Evolutionary conservation across 805 yeast species (phyloP).

Genomic region (Priceomyces melissophilus): DNA sequence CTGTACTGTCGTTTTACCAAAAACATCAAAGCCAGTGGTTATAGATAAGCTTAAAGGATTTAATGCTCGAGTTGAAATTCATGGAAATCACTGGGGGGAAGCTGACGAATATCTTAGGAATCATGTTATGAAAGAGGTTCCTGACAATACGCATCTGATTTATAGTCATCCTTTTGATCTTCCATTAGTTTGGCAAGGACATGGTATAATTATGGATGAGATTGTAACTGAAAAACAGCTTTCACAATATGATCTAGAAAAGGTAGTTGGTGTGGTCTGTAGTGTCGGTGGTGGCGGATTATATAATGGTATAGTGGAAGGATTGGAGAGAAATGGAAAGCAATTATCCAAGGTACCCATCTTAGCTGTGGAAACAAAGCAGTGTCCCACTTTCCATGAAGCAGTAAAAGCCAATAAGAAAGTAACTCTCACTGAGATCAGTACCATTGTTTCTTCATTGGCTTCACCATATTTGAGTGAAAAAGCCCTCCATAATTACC

Average conservation of each 20-base stretch:
- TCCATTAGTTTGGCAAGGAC: slow-evolving; percentile 30
- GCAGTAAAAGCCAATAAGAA: slow-evolving; percentile 19
- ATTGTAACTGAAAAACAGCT: slow-evolving; percentile 19
- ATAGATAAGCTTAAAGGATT: slow-evolving; percentile 14
- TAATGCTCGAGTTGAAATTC: slow-evolving; percentile 21
- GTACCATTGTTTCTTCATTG: slow-evolving; percentile 24
- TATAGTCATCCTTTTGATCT: slow-evolving; percentile 35
- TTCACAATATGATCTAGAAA: slow-evolving; percentile 9
- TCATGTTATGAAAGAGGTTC: slow-evolving; percentile 12
- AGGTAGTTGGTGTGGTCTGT: slow-evolving; percentile 26
- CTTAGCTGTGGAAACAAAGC: slow-evolving; percentile 25
- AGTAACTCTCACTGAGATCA: slow-evolving; percentile 15
- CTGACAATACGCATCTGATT: slow-evolving; percentile 13
- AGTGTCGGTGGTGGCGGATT: slow-evolving; percentile 37
- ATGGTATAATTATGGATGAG: slow-evolving; percentile 22
- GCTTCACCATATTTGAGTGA: slow-evolving; percentile 27
- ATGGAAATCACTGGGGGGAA: slow-evolving; percentile 31
- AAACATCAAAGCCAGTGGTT: slow-evolving; percentile 16
- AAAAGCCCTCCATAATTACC: slow-evolving; percentile 15
- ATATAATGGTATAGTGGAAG: slow-evolving; percentile 25
- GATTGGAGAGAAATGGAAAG: slow-evolving; percentile 14
- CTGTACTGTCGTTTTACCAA: slow-evolving; percentile 32
- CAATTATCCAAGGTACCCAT: slow-evolving; percentile 17
- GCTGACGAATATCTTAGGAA: slow-evolving; percentile 24
- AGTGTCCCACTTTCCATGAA: slow-evolving; percentile 20